A percentile compares a stretch with the other conserved stretches of the same genome.
These are phyloP conservation scores for Logfia minima DNA, from an alignment of 129 eudicot genomes.

Conservation along the genomic window DNA sequence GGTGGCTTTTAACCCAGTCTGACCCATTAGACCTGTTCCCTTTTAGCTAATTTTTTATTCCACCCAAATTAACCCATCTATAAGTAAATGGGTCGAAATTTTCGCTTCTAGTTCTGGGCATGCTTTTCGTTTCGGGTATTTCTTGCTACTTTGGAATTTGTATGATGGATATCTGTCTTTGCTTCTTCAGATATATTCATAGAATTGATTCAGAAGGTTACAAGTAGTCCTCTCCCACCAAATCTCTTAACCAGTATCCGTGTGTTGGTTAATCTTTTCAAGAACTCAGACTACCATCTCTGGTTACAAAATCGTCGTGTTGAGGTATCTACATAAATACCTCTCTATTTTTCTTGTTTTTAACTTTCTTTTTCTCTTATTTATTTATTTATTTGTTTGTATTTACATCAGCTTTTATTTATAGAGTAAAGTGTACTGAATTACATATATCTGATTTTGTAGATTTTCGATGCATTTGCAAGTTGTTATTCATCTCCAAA, in stretches of 20 bases:
- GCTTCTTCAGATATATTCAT: constrained; percentile 53
- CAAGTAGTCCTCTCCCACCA: constrained; percentile 60
- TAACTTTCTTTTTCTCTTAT: background rate
- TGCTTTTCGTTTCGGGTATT: background rate
- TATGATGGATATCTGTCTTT: constrained; percentile 16
- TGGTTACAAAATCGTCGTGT: constrained; percentile 79
- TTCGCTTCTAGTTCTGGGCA: background rate
- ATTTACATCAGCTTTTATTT: constrained; percentile 6
- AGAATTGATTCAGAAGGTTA: constrained; percentile 74
- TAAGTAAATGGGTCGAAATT: background rate
- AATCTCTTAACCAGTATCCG: constrained; percentile 84
- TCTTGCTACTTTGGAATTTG: background rate
- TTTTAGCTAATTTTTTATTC: too few relatives aligned
- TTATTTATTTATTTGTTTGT: background rate
- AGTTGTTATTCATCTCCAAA: constrained; percentile 70
- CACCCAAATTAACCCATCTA: too few relatives aligned
- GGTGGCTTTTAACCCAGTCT: too few relatives aligned
- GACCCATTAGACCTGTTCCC: too few relatives aligned
- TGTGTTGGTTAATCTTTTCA: constrained; percentile 79
- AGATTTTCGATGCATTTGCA: constrained; percentile 90
- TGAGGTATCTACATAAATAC: constrained; percentile 54
- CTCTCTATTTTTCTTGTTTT: background rate
- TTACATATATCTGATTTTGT: constrained; percentile 36
- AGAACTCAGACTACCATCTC: constrained; percentile 54
- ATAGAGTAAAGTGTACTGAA: background rate